Evolutionary conservation across 768 basidiomycete genomes (phyloP), one percentile per base, ranked within the genome.

Genomic region (Grammothele lineata): DNA sequence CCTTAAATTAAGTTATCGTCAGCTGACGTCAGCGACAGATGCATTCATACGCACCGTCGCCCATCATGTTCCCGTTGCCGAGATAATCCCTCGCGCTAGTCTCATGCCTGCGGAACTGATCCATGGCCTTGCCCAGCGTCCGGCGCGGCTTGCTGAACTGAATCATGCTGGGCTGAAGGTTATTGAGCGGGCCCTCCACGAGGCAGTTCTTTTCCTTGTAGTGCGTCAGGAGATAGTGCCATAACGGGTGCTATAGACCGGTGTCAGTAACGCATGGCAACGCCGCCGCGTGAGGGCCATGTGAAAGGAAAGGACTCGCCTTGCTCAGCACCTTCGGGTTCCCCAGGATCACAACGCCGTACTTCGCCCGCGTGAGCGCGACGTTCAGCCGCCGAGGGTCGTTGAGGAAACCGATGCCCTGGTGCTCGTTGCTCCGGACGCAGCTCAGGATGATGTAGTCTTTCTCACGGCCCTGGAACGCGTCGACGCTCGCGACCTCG

Each of bases 241-340:
- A 99, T 12, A 99, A 76, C 5, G 95, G 93, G 61, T 99, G 96
- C 95, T 99, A 52, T 36, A 54, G 51, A 27, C 61, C 43, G 37
- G 24, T 53, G 26, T 43, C 51, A 38, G 54, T 55, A 48, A 45
- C 48, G 40, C 34, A 39, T 5, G 47, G 42, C 26, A 11, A 41
- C 25, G 11, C 47, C 39, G 32, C 41, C 45, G 46, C 19, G 39
- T 6, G 30, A 39, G 43, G 42, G 45, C 10, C 17, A 59, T 75
- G 33, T 55, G n/a, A n/a, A n/a, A n/a, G n/a, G n/a, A n/a, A n/a
- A n/a, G n/a, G n/a, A n/a, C n/a, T n/a, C n/a, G 92, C 95, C 85
- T 98, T 99, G 84, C 92, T 96, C 40, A 99, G 72, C 46, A 99
- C 95, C 66, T 98, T 98, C 3, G 96, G 96, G 65, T 99, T 99